Evolutionary conservation across 2,329 filamentous ascomycete genomes (phyloP).

Genomic region (Botryosphaeria dothidea): DNA sequence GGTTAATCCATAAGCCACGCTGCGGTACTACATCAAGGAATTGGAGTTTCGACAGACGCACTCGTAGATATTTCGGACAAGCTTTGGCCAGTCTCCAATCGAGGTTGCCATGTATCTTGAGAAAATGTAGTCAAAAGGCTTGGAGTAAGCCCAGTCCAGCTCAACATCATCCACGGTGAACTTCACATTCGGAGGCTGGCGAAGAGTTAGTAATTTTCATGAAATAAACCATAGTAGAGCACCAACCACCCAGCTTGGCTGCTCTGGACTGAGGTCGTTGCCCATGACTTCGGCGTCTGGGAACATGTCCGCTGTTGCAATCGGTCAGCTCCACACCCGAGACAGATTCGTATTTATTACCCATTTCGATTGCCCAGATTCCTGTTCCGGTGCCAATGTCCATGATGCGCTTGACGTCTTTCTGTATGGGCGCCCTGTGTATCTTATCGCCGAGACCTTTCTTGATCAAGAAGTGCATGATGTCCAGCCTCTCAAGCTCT

Average conservation of each 20-base stretch:
- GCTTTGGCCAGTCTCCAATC: conserved; percentile 53
- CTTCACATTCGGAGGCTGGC: conserved; percentile 56
- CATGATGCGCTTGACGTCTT: conserved; percentile 22
- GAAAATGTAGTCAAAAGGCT: conserved; percentile 60
- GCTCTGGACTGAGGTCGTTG: conserved; percentile 51
- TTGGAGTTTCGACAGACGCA: neutral
- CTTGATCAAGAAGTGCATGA: conserved; percentile 37
- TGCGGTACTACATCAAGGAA: neutral
- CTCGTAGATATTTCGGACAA: conserved; percentile 53
- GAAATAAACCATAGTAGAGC: conserved; percentile 1
- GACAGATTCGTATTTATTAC: conserved; percentile 27
- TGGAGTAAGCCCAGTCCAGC: conserved; percentile 55
- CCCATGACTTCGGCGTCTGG: conserved; percentile 23
- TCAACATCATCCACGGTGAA: conserved; percentile 66
- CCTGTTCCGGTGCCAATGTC: conserved; percentile 35
- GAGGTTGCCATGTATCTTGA: conserved; percentile 52
- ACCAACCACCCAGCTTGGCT: conserved; percentile 40
- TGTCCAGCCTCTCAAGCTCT: conserved; percentile 36
- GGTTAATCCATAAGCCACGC: neutral
- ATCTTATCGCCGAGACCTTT: conserved; percentile 35
- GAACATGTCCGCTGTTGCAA: conserved; percentile 29
- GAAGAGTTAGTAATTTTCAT: neutral
- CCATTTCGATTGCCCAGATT: conserved; percentile 37
- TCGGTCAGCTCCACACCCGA: conserved; percentile 32
- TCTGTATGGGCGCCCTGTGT: conserved; percentile 23